Evolutionary conservation across 108 stramenopile genomes (phyloP).

Genomic region (Cyclotella atomus): DNA sequence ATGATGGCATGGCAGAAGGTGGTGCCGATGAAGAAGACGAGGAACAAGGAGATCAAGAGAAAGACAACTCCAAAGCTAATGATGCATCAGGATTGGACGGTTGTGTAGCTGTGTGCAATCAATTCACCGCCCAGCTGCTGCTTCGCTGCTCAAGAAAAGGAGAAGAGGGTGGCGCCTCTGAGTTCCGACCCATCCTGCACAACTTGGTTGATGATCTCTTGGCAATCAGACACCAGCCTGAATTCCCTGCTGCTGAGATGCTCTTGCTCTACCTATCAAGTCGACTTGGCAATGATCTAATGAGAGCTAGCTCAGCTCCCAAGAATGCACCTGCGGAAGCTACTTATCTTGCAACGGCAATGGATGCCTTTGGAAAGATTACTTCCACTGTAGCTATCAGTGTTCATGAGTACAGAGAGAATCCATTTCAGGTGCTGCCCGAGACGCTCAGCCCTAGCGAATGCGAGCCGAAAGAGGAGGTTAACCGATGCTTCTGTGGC

Average conservation of each 20-base stretch:
- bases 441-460: conserved; percentile 30
- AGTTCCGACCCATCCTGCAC: conserved; percentile 86
- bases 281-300: conserved; percentile 62
- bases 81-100: conserved; percentile 59
- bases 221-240: conserved; percentile 71
- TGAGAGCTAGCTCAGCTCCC: conserved; percentile 54
- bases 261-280: conserved; percentile 68
- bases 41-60: conserved; percentile 16
- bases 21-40: conserved; percentile 27
- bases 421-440: conserved; percentile 53
- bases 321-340: conserved; percentile 55
- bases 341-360: conserved; percentile 81
- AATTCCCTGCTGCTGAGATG: conserved; percentile 93
- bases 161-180: conserved; percentile 87
- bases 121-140: conserved; percentile 66
- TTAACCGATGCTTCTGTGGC: conserved; percentile 78
- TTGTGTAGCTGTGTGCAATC: conserved; percentile 64
- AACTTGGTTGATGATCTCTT: conserved; percentile 92
- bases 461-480: conserved; percentile 44
- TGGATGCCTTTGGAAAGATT: conserved; percentile 88
- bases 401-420: conserved; percentile 55
- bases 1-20: conserved; percentile 23
- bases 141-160: conserved; percentile 79
- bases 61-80: conserved; percentile 33
- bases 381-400: conserved; percentile 70